Conservation (phyloP, 352 stramenopile species). For the Pythium monospermum region DNA sequence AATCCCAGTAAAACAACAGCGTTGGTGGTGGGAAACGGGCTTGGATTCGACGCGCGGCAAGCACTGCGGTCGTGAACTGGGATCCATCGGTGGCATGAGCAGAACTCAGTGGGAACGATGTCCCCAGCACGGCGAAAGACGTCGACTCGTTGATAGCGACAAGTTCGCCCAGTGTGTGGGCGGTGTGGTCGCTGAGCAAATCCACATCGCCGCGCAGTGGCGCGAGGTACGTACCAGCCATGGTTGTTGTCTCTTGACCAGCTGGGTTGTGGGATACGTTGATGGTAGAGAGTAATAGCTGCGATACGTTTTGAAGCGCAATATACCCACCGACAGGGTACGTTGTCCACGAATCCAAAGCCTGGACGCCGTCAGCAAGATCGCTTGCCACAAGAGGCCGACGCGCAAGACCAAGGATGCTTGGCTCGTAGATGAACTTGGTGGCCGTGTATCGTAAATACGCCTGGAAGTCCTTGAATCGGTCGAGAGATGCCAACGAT, state of each 20-base stretch:
- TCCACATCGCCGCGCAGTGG: slow-evolving; percentile 19
- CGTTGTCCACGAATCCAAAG: background rate
- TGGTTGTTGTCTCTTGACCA: background rate
- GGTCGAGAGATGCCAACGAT: slow-evolving; percentile 21
- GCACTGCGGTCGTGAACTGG: slow-evolving; percentile 47
- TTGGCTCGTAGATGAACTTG: slow-evolving; percentile 50
- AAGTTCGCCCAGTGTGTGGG: slow-evolving; percentile 35
- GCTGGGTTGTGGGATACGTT: slow-evolving; percentile 16
- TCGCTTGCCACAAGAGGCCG: background rate
- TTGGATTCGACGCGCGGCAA: slow-evolving; percentile 13
- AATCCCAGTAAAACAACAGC: slow-evolving; percentile 53
- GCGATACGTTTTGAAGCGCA: slow-evolving; percentile 14
- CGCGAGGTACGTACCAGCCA: slow-evolving; percentile 20
- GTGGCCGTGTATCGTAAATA: slow-evolving; percentile 49
- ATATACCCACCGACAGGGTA: slow-evolving; percentile 20
- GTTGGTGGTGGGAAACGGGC: slow-evolving; percentile 31
- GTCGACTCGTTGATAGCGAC: slow-evolving; percentile 31
- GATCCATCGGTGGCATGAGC: slow-evolving; percentile 42
- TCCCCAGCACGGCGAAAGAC: slow-evolving; percentile 25
- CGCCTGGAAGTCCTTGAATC: slow-evolving; percentile 36
- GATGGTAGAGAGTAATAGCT: slow-evolving; percentile 10
- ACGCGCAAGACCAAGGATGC: slow-evolving; percentile 21
- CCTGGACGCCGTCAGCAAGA: background rate
- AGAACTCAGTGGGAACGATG: slow-evolving; percentile 20
- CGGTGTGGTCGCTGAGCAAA: slow-evolving; percentile 28